Percentiles rank a stretch among this genome's conserved stretches.
phyloP scores from a whole-genome alignment of 2,329 filamentous ascomycete genomes.

The Beauveria bassiana region DNA sequence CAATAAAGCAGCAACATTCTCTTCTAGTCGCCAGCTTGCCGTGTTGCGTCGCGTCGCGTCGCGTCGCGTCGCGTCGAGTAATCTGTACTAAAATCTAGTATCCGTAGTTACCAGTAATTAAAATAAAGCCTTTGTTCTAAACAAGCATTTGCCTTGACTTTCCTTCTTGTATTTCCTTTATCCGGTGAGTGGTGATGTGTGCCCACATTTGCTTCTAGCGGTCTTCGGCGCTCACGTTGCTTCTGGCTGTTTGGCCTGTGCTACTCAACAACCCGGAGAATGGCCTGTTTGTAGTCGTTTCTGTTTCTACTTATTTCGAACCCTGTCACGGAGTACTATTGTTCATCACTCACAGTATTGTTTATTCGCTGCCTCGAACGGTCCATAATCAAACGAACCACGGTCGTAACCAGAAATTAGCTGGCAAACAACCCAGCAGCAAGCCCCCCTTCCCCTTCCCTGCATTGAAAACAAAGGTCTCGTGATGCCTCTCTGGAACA shows the following conservation, averaged over 20 bases:
- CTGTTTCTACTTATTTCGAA: too few relatives aligned
- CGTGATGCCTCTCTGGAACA: constrained; percentile 1
- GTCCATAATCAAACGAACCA: not conserved
- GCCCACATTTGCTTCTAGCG: constrained; percentile 3
- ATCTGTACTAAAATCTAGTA: not conserved
- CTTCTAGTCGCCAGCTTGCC: not conserved
- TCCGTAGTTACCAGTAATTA: not conserved
- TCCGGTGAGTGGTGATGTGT: not conserved
- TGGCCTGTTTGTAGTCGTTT: not conserved
- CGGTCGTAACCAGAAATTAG: not conserved
- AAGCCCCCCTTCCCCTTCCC: not conserved
- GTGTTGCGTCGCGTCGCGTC: not conserved
- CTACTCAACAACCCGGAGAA: not conserved
- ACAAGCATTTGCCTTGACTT: too few relatives aligned
- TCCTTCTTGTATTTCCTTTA: too few relatives aligned
- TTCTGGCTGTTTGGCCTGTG: not conserved
- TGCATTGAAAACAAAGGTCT: not conserved
- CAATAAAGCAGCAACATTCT: too few relatives aligned
- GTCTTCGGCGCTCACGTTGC: not conserved
- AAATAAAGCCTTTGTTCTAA: too few relatives aligned
- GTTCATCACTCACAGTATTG: not conserved
- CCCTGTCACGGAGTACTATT: not conserved
- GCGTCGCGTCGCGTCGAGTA: not conserved
- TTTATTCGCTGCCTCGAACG: not conserved
- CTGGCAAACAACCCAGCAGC: not conserved